These are phyloP conservation scores for Oldenlandia corymbosa DNA, from an alignment of 257 asterid species.

Conservation along the genomic window DNA sequence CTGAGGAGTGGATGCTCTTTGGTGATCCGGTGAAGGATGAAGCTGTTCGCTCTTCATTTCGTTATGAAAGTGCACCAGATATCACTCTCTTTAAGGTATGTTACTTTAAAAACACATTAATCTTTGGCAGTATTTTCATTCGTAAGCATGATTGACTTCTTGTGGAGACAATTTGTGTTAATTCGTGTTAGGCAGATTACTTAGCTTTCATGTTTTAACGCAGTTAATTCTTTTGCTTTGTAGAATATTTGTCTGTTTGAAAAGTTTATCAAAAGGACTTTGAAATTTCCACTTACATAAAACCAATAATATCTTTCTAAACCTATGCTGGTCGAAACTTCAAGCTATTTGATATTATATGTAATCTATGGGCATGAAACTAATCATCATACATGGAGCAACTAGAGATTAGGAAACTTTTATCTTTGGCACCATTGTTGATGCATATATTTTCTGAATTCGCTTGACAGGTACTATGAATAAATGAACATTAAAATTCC, in stretches of 20 bases:
- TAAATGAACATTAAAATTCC: no score
- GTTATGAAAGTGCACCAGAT: slow-evolving; percentile 93
- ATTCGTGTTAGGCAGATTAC: background rate
- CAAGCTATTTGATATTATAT: background rate
- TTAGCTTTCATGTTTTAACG: background rate
- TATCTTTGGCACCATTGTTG: background rate
- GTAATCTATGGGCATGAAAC: background rate
- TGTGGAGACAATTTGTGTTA: background rate
- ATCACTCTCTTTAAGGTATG: slow-evolving; percentile 83
- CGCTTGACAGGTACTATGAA: no score
- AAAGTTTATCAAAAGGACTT: background rate
- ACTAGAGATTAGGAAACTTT: background rate
- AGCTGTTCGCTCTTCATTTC: slow-evolving; percentile 87
- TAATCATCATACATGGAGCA: background rate
- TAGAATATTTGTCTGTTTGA: background rate
- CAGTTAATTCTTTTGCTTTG: background rate
- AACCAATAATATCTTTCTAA: background rate
- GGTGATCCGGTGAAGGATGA: slow-evolving; percentile 81
- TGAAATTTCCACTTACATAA: background rate
- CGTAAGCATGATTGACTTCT: no score
- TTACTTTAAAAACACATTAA: background rate
- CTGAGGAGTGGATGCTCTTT: slow-evolving; percentile 98
- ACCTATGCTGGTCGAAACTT: background rate
- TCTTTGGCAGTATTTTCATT: no score
- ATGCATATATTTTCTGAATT: background rate